These are phyloP conservation scores for Elymus sibiricus DNA, from an alignment of 176 grass and related monocot species.

Conservation along the genomic window DNA sequence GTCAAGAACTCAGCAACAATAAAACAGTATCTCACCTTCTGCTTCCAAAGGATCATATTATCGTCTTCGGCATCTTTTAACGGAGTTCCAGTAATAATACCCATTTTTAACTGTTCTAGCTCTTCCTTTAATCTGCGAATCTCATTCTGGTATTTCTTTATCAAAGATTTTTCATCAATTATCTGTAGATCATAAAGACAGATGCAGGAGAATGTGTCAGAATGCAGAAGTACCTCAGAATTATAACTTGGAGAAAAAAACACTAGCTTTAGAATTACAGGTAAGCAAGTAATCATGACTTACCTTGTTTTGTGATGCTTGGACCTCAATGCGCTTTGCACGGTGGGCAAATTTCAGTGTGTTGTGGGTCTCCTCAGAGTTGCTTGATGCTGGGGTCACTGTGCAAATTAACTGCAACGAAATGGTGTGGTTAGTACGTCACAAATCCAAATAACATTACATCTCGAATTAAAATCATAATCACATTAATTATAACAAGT, in stretches of 20 bases:
- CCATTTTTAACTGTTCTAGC: constrained; percentile 92
- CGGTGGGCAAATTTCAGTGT: constrained; percentile 98
- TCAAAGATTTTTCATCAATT: constrained; percentile 99
- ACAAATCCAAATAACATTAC: constrained; percentile 17
- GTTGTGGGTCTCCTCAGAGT: constrained; percentile 96
- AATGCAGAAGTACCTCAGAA: constrained; percentile 6
- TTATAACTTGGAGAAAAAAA: background rate
- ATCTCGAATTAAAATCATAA: background rate
- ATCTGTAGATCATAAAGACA: constrained; percentile 59
- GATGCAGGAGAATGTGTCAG: constrained; percentile 24
- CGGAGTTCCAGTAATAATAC: constrained; percentile 73
- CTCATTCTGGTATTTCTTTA: constrained; percentile 99
- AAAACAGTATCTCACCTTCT: constrained; percentile 64
- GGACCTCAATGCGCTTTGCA: constrained; percentile 91
- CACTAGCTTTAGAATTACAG: constrained; percentile 23
- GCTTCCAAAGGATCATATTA: constrained; percentile 90
- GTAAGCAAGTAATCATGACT: constrained; percentile 25
- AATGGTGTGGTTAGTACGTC: constrained; percentile 8
- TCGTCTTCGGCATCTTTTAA: constrained; percentile 67
- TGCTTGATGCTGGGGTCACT: constrained; percentile 97
- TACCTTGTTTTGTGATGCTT: constrained; percentile 99
- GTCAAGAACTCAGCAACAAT: background rate
- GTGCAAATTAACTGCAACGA: constrained; percentile 87
- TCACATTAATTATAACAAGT: background rate
- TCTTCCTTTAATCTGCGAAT: constrained; percentile 93